A percentile compares a stretch with the other conserved stretches of the same genome.
Conservation (phyloP, 2,329 filamentous ascomycete genomes). For the Cladosporium sp. region DNA sequence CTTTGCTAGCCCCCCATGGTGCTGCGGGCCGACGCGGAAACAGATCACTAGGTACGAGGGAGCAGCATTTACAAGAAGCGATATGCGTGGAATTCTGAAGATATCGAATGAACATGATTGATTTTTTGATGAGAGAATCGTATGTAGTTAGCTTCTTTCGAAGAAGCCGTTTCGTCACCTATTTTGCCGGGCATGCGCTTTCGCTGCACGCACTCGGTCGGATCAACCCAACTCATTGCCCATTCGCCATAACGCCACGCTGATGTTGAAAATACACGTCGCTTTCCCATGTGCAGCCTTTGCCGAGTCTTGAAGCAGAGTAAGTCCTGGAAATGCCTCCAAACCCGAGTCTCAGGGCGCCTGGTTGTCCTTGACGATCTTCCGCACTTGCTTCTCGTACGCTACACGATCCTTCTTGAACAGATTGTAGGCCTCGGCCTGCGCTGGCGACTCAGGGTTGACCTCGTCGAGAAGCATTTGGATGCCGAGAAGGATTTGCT, state of each 20-base stretch:
- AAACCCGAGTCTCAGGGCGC: constrained; percentile 43
- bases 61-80: too few relatives aligned
- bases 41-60: too few relatives aligned
- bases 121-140: too few relatives aligned
- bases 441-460: constrained; percentile 92
- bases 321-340: too few relatives aligned
- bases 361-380: constrained; percentile 84
- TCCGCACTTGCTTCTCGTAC: constrained; percentile 82
- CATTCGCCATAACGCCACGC: constrained; percentile 10
- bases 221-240: neutral
- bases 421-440: constrained; percentile 94
- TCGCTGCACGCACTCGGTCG: neutral
- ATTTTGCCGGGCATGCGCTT: too few relatives aligned
- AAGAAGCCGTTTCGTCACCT: too few relatives aligned
- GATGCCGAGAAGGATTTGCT: constrained; percentile 92
- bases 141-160: too few relatives aligned
- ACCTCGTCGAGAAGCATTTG: constrained; percentile 94
- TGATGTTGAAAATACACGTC: neutral
- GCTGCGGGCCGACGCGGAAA: neutral
- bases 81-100: too few relatives aligned
- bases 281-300: neutral
- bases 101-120: too few relatives aligned
- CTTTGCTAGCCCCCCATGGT: neutral
- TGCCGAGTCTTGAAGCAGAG: too few relatives aligned
- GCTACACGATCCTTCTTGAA: constrained; percentile 84